phyloP scores from a whole-genome alignment of 345 rosid genomes.

The rapeseed (Brassica napus) region DNA sequence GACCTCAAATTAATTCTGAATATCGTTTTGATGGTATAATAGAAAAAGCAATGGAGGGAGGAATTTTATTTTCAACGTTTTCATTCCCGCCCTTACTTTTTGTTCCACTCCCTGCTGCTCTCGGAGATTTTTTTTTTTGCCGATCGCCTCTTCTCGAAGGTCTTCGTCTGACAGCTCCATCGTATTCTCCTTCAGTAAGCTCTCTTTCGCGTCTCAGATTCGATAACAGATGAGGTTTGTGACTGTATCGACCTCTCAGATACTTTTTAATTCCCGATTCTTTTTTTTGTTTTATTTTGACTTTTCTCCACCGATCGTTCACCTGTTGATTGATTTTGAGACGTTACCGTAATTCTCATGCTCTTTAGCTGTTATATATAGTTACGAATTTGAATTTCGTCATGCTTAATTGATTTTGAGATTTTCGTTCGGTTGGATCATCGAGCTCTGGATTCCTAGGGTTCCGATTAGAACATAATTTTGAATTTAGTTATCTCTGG shows the following conservation, averaged over 20 bases:
- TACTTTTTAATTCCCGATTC: background rate
- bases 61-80: background rate
- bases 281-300: background rate
- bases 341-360: background rate
- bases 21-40: background rate
- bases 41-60: background rate
- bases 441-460: constrained; percentile 19
- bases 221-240: background rate
- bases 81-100: background rate
- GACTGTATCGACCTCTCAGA: background rate
- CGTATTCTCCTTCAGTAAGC: background rate
- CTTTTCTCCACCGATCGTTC: background rate
- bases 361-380: background rate
- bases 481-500: background rate
- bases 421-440: background rate
- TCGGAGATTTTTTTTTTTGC: background rate
- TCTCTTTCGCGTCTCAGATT: constrained; percentile 4
- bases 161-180: background rate
- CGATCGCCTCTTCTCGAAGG: background rate
- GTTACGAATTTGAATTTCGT: background rate
- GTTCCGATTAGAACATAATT: constrained; percentile 19
- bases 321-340: background rate
- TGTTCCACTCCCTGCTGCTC: background rate
- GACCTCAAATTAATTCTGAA: background rate
- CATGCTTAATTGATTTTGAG: background rate